Evolutionary conservation across 768 basidiomycete species (phyloP), one percentile per base, ranked within the genome.

Genomic region (Mycena olivaceomarginata): DNA sequence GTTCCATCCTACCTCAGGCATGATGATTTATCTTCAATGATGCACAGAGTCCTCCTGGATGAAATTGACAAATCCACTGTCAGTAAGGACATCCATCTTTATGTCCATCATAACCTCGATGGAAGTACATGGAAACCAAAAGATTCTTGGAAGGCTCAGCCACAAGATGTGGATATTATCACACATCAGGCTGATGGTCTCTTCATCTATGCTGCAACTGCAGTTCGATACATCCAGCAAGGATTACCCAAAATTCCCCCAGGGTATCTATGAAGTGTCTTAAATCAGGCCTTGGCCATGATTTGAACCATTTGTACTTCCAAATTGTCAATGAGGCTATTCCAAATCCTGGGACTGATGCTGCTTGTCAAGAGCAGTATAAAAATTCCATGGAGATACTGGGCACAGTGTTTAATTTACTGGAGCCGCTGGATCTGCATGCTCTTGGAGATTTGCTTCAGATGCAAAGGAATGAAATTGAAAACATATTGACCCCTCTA

Each of bases 171-270:
- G 43, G 18, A 63, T 25, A 46, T n/a, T 12, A 56, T 74, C 22
- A 45, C 46, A 46, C 15, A 46, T 10, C 72, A 37, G 22, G 51
- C 72, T 8, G 56, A 25, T n/a, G 56, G 57, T 16, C 72, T 74
- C 25, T 74, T 74, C 43, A 74, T 74, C 25, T 67, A 59, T 48
- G 53, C 56, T 45, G 70, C 70, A 22, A 72, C 70, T 25, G 45
- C 62, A 13, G 70, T 72, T 51, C 59, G 71, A 18, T 72, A 65
- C 64, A 72, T 66, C 46, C 43, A 63, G 20, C 20, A 39, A 64
- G 41, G 63, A 64, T 51, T n/a, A 43, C 41, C 62, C 7, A 39
- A 65, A 40, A 39, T 25, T 62, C 57, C 40, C 40, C 57, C 63
- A 64, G 16, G 41, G 15, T 41, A 37, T 59, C 70, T 48, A 65